phyloP scores from a whole-genome alignment of 306 rosid genomes.

The Inga oerstediana region DNA sequence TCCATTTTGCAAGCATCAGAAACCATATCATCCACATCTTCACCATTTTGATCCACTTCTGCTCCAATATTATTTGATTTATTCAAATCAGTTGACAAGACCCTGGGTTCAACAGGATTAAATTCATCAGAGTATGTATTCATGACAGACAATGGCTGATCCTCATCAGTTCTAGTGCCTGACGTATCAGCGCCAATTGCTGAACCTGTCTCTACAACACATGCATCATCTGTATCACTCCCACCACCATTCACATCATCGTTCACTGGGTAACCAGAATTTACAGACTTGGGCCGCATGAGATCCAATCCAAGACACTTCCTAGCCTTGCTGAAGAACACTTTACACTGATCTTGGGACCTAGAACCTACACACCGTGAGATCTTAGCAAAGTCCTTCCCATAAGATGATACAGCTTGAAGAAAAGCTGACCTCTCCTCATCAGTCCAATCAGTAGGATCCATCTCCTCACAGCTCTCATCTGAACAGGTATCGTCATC shows the following conservation, averaged over 20 bases:
- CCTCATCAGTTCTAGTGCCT: slow-evolving; percentile 59
- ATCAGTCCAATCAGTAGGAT: slow-evolving; percentile 84
- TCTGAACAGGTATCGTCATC: slow-evolving; percentile 91
- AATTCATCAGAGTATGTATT: slow-evolving; percentile 48
- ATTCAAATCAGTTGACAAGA: slow-evolving; percentile 40
- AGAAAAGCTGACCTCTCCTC: slow-evolving; percentile 79
- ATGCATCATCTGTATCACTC: slow-evolving; percentile 78
- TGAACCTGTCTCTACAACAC: slow-evolving; percentile 60
- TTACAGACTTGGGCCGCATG: slow-evolving; percentile 50
- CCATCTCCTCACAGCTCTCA: slow-evolving; percentile 92
- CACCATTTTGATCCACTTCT: slow-evolving; percentile 35
- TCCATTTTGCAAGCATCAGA: slow-evolving; percentile 46
- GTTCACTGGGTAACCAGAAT: slow-evolving; percentile 52
- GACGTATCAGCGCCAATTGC: slow-evolving; percentile 57
- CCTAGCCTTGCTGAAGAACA: slow-evolving; percentile 90
- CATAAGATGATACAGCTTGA: slow-evolving; percentile 83
- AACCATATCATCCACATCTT: slow-evolving; percentile 29
- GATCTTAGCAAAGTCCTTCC: slow-evolving; percentile 73
- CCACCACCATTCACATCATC: slow-evolving; percentile 72
- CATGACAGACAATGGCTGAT: slow-evolving; percentile 44
- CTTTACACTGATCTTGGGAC: slow-evolving; percentile 86
- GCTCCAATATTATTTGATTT: slow-evolving; percentile 41
- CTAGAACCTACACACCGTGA: slow-evolving; percentile 72
- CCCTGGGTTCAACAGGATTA: slow-evolving; percentile 47
- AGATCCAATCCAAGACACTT: slow-evolving; percentile 87